Evolutionary conservation across 2,329 filamentous ascomycete species (phyloP).

Genomic region (Rhynchosporium secalis): DNA sequence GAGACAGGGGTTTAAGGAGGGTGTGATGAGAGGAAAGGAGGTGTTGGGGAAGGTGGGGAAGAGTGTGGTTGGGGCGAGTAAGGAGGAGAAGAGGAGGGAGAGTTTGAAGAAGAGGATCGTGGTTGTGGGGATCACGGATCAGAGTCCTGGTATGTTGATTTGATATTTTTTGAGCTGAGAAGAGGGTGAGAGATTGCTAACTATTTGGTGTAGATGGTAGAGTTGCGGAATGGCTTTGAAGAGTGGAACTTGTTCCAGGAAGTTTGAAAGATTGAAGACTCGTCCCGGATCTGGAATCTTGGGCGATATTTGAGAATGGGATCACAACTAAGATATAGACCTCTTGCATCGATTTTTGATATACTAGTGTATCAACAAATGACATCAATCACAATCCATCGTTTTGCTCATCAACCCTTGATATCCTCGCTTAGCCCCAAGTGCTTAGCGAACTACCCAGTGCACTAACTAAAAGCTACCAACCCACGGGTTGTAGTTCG

Average conservation of each 20-base stretch:
- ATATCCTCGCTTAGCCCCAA: no score
- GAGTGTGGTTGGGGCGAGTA: slow-evolving; percentile 20
- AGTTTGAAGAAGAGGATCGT: slow-evolving; percentile 34
- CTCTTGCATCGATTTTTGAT: background rate
- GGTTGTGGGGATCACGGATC: slow-evolving; percentile 32
- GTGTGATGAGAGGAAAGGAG: slow-evolving; percentile 23
- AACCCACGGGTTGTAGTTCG: slow-evolving; percentile 37
- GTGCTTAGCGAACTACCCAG: background rate
- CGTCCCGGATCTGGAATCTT: background rate
- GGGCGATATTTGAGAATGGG: background rate
- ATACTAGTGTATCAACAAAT: background rate
- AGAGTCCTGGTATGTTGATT: slow-evolving; percentile 29
- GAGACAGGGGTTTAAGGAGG: slow-evolving; percentile 24
- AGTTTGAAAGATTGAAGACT: background rate
- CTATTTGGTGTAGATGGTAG: slow-evolving; percentile 25
- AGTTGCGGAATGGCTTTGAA: slow-evolving; percentile 28
- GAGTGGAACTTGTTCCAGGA: background rate
- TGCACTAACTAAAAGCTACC: slow-evolving; percentile 28
- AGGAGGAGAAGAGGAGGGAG: slow-evolving; percentile 29
- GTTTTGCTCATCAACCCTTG: background rate
- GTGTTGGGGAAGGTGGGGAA: slow-evolving; percentile 28
- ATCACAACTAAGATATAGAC: background rate
- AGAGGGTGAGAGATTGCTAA: background rate
- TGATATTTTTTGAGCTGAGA: background rate
- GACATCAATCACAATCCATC: background rate